Percentiles rank a stretch among this genome's conserved stretches.
Evolutionary conservation across 306 rosid genomes (phyloP).

Genomic region (Cicer yamashitae): DNA sequence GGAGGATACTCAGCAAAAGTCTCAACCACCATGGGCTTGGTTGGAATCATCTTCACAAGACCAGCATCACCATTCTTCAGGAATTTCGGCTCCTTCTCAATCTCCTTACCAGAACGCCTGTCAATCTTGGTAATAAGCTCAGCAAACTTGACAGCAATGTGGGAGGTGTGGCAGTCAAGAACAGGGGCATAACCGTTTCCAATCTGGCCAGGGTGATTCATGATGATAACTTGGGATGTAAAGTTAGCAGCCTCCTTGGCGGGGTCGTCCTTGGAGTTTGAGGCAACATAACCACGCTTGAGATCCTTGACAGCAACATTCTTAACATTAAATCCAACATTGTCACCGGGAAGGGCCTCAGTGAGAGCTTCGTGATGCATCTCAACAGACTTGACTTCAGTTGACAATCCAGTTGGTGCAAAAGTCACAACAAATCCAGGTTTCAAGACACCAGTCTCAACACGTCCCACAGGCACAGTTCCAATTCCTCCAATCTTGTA

Average conservation of each 20-base stretch:
- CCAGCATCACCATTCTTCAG: slow-evolving; percentile 57
- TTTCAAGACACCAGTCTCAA: neutral
- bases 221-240: slow-evolving; percentile 55
- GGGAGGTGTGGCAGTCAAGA: too few relatives aligned
- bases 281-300: slow-evolving; percentile 52
- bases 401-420: slow-evolving; percentile 45
- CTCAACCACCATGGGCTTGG: slow-evolving; percentile 59
- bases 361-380: slow-evolving; percentile 54
- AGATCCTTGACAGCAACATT: slow-evolving; percentile 55
- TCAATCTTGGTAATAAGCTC: neutral
- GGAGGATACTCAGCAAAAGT: slow-evolving; percentile 54
- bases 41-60: slow-evolving; percentile 55
- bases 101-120: neutral
- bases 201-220: slow-evolving; percentile 53
- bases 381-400: slow-evolving; percentile 58
- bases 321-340: slow-evolving; percentile 58
- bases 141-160: too few relatives aligned
- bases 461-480: slow-evolving; percentile 1
- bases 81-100: slow-evolving; percentile 22
- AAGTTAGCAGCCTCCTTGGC: slow-evolving; percentile 17
- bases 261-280: too few relatives aligned
- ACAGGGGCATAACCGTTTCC: too few relatives aligned
- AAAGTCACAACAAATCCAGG: neutral
- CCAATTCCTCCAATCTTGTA: slow-evolving; percentile 38
- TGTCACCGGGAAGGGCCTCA: slow-evolving; percentile 51